These are phyloP conservation scores for Chalaropsis thielavioides DNA, from an alignment of 2,329 filamentous ascomycete genomes.

Conservation along the genomic window DNA sequence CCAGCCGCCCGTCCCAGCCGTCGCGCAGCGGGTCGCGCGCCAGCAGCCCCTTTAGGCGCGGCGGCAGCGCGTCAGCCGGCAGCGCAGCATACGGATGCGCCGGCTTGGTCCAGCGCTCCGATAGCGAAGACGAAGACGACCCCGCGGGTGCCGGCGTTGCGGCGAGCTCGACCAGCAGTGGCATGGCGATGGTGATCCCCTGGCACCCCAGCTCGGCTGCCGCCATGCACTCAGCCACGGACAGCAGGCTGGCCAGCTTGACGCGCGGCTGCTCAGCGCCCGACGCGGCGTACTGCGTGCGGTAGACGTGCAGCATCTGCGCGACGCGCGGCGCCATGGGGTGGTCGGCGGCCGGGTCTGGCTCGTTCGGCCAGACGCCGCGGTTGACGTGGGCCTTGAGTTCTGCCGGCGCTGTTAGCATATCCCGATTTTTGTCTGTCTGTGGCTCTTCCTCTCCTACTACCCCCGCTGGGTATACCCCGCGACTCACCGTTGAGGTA, in stretches of 20 bases:
- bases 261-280: constrained; percentile 35
- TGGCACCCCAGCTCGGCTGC: constrained; percentile 34
- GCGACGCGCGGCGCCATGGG: constrained; percentile 34
- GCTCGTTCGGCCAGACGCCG: constrained; percentile 32
- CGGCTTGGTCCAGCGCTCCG: constrained; percentile 25
- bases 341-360: constrained; percentile 34
- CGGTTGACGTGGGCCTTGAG: constrained; percentile 30
- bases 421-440: background rate
- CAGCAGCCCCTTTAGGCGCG: constrained; percentile 26
- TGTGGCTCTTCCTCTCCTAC: background rate
- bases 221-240: constrained; percentile 31
- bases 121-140: constrained; percentile 21
- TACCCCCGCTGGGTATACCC: background rate
- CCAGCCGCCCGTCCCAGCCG: background rate
- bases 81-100: constrained; percentile 26
- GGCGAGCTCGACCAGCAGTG: constrained; percentile 27
- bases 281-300: constrained; percentile 31
- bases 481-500: constrained; percentile 32
- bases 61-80: constrained; percentile 24
- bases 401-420: constrained; percentile 23
- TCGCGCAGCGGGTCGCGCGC: constrained; percentile 28
- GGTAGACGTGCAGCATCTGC: constrained; percentile 35
- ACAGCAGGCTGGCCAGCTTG: constrained; percentile 34
- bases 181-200: constrained; percentile 31
- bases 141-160: constrained; percentile 22